Conservation (phyloP, 106 monocot genomes). For the Apostasia shenzhenica region DNA sequence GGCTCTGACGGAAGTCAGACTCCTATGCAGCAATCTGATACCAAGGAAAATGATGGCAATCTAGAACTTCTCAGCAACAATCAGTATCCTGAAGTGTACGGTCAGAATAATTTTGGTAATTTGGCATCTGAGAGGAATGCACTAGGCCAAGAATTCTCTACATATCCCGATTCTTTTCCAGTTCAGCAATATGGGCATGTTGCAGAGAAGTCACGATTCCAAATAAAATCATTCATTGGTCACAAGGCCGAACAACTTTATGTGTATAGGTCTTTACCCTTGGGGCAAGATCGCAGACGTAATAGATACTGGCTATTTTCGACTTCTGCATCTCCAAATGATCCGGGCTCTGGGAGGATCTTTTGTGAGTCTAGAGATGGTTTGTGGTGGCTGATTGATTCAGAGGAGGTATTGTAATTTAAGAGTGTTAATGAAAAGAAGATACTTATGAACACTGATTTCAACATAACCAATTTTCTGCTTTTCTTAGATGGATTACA, state of each 20-base stretch:
- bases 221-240: slow-evolving; percentile 80
- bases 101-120: slow-evolving; percentile 22
- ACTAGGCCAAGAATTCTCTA: slow-evolving; percentile 39
- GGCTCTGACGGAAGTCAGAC: slow-evolving; percentile 34
- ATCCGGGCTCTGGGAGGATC: slow-evolving; percentile 86
- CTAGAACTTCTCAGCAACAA: slow-evolving; percentile 20
- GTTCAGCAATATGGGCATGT: slow-evolving; percentile 59
- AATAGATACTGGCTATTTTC: slow-evolving; percentile 96
- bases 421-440: neutral
- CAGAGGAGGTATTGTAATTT: slow-evolving; percentile 65
- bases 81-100: slow-evolving; percentile 24
- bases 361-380: slow-evolving; percentile 94
- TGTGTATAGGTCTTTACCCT: slow-evolving; percentile 88
- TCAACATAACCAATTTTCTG: neutral
- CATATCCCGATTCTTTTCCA: slow-evolving; percentile 34
- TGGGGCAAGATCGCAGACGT: slow-evolving; percentile 94
- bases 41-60: slow-evolving; percentile 37
- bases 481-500: neutral
- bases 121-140: slow-evolving; percentile 35
- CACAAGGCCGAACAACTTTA: slow-evolving; percentile 88
- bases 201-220: slow-evolving; percentile 75
- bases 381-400: slow-evolving; percentile 87
- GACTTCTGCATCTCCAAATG: slow-evolving; percentile 82
- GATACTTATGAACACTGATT: too few relatives aligned
- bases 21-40: slow-evolving; percentile 26